These are phyloP conservation scores for Wallacemonas sp. DNA, from an alignment of 208 protist genomes.

Conservation along the genomic window DNA sequence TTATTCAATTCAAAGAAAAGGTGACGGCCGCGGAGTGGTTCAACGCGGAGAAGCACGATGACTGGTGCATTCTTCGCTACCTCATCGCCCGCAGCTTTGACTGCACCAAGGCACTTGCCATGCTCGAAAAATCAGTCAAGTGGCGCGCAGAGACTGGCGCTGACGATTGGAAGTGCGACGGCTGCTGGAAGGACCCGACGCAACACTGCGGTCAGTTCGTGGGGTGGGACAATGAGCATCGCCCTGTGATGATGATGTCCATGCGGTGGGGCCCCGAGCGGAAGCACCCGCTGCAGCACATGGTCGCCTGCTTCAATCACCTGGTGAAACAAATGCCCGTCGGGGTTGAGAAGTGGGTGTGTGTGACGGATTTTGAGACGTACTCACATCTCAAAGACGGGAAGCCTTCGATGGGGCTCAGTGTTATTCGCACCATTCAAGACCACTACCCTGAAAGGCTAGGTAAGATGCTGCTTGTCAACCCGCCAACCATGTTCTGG, in stretches of 20 bases:
- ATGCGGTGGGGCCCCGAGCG: conserved; percentile 84
- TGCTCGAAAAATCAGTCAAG: conserved; percentile 70
- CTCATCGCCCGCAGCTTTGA: conserved; percentile 72
- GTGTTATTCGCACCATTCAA: conserved; percentile 67
- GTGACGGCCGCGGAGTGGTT: conserved; percentile 62
- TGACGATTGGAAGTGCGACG: conserved; percentile 54
- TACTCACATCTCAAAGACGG: conserved; percentile 78
- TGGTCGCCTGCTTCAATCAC: conserved; percentile 72
- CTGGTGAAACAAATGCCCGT: conserved; percentile 70
- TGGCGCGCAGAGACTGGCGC: conserved; percentile 66
- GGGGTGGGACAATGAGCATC: conserved; percentile 74
- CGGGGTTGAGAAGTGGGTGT: conserved; percentile 86
- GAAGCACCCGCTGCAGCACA: conserved; percentile 70
- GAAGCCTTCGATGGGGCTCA: conserved; percentile 60
- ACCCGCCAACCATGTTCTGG: conserved; percentile 77
- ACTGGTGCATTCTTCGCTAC: conserved; percentile 74
- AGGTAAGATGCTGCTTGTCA: conserved; percentile 80
- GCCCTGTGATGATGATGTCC: conserved; percentile 82
- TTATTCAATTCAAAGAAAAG: conserved; percentile 35
- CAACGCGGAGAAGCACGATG: conserved; percentile 45
- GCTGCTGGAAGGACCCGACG: conserved; percentile 61
- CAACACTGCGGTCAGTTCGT: conserved; percentile 83
- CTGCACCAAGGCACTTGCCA: conserved; percentile 51
- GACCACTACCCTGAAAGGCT: conserved; percentile 87
- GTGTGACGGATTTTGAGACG: conserved; percentile 82